Evolutionary conservation across 2,329 filamentous ascomycete genomes (phyloP).

Genomic region (Hypoxylon rubiginosum): DNA sequence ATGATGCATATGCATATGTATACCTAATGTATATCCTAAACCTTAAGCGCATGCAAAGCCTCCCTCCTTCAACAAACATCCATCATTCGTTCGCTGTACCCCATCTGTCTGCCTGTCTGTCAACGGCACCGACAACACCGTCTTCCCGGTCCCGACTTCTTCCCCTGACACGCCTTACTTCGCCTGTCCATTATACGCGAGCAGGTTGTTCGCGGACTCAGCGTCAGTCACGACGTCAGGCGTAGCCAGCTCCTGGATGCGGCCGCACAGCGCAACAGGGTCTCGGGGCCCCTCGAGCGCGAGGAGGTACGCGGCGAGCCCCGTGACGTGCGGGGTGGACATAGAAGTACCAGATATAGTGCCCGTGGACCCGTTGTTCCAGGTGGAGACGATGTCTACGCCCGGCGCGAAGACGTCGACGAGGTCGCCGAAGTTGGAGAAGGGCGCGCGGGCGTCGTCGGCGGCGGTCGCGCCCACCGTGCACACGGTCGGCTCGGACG

Average conservation of each 20-base stretch:
- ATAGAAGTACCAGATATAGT: constrained; percentile 62
- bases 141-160: background rate
- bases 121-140: background rate
- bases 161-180: background rate
- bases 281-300: constrained; percentile 59
- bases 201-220: constrained; percentile 41
- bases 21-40: background rate
- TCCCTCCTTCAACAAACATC: too few relatives aligned
- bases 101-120: background rate
- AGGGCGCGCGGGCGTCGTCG: constrained; percentile 45
- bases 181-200: constrained; percentile 45
- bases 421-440: constrained; percentile 52
- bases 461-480: constrained; percentile 52
- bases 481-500: constrained; percentile 51
- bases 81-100: background rate
- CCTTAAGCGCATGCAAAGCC: constrained; percentile 1
- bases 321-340: constrained; percentile 59
- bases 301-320: constrained; percentile 61
- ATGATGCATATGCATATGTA: background rate
- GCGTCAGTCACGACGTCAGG: constrained; percentile 39
- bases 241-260: constrained; percentile 46
- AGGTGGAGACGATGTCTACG: constrained; percentile 56
- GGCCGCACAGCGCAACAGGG: constrained; percentile 43
- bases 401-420: constrained; percentile 61
- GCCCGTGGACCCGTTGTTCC: constrained; percentile 53